A percentile compares a stretch with the other conserved stretches of the same genome.
phyloP scores from a whole-genome alignment of 768 basidiomycete species.

The Roridomyces roridus region DNA sequence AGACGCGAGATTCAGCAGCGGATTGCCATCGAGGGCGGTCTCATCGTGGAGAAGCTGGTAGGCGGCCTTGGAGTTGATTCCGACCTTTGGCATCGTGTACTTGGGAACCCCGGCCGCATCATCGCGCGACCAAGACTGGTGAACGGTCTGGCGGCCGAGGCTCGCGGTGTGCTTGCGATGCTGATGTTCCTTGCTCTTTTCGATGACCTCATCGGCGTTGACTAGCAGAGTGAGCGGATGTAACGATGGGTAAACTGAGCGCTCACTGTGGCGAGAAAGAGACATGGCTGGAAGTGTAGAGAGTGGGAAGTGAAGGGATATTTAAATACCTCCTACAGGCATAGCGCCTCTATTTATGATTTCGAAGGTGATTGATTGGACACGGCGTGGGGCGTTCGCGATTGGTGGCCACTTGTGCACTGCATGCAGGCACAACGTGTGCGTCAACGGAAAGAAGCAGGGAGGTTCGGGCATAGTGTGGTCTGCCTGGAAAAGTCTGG shows the following conservation, averaged over 20 bases:
- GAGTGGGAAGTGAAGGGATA: not conserved
- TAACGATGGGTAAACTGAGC: not conserved
- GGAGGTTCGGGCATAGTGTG: too few species aligned
- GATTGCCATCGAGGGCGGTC: constrained; percentile 61
- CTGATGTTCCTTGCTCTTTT: constrained; percentile 43
- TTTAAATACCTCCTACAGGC: not conserved
- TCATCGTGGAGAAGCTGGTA: constrained; percentile 63
- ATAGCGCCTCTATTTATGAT: too few species aligned
- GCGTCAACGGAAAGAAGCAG: too few species aligned
- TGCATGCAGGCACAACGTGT: too few species aligned
- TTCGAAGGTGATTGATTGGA: too few species aligned
- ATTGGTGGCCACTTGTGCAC: too few species aligned
- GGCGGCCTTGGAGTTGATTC: constrained; percentile 50
- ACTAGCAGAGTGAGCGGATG: constrained; percentile 33
- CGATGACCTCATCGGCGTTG: constrained; percentile 57
- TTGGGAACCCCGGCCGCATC: constrained; percentile 48
- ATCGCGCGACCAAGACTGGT: constrained; percentile 46
- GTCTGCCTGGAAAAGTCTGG: too few species aligned
- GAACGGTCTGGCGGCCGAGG: constrained; percentile 32
- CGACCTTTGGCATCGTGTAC: constrained; percentile 49
- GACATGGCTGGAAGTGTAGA: constrained; percentile 35
- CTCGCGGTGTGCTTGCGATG: constrained; percentile 41
- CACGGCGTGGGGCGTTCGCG: too few species aligned
- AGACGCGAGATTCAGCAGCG: constrained; percentile 67
- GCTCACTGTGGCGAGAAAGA: constrained; percentile 47